Evolutionary conservation across 176 grass and related monocot species (phyloP).

Genomic region (Puya raimondii): DNA sequence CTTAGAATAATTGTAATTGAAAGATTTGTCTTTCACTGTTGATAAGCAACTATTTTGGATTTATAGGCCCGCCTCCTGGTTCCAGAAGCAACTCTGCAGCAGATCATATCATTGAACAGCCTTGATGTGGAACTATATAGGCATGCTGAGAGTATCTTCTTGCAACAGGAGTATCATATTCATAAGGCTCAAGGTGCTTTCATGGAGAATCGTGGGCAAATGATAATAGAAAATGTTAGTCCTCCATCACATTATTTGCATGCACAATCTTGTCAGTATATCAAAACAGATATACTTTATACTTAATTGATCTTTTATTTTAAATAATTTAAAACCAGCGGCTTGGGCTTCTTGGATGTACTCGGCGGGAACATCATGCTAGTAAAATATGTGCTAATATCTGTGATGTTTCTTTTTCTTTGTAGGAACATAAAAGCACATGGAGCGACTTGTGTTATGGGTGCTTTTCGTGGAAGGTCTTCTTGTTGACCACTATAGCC

Average conservation of each 20-base stretch:
- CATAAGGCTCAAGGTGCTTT: constrained; percentile 25
- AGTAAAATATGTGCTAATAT: not conserved
- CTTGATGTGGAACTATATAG: constrained; percentile 89
- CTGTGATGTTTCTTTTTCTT: not conserved
- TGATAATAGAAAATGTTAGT: constrained; percentile 39
- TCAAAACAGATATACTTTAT: not conserved
- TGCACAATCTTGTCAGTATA: not conserved
- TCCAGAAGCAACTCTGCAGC: constrained; percentile 48
- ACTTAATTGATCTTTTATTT: not conserved
- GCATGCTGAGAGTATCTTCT: constrained; percentile 77
- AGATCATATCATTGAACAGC: constrained; percentile 75
- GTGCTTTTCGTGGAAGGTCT: constrained; percentile 41
- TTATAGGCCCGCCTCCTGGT: constrained; percentile 61
- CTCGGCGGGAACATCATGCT: constrained; percentile 6
- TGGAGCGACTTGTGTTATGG: constrained; percentile 17
- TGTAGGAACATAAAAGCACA: constrained; percentile 36
- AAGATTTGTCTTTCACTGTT: not conserved
- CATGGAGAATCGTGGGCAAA: constrained; percentile 21
- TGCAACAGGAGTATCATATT: constrained; percentile 46
- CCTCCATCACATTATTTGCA: not conserved
- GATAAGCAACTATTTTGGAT: constrained; percentile 9
- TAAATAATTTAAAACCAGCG: not conserved
- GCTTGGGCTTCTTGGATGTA: not conserved
- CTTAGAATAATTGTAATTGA: constrained; percentile 8
- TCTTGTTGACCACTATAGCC: constrained; percentile 19